Percentiles rank a stretch among this genome's conserved stretches.
phyloP scores from a whole-genome alignment of 192 early-diverging fungal genomes.

The Chytriomyces sp. region DNA sequence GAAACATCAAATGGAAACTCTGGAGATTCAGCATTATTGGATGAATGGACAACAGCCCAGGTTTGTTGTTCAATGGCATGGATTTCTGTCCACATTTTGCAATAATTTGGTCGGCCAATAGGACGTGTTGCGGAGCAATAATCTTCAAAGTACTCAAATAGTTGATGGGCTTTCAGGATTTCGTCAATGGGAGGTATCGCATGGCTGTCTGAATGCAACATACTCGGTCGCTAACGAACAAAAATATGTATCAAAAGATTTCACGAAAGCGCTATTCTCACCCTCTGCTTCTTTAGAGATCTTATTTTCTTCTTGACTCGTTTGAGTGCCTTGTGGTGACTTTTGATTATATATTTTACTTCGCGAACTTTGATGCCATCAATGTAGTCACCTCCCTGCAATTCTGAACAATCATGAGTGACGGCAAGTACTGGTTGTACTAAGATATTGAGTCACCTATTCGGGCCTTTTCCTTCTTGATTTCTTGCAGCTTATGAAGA shows the following conservation, averaged over 20 bases:
- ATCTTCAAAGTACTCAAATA: too few relatives aligned
- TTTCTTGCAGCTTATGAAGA: conserved; percentile 6
- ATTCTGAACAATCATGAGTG: not conserved
- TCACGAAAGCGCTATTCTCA: too few relatives aligned
- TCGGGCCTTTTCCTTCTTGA: conserved; percentile 13
- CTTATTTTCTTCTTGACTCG: conserved; percentile 7
- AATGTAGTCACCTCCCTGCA: not conserved
- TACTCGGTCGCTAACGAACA: too few relatives aligned
- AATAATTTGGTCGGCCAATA: not conserved
- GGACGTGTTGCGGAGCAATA: too few relatives aligned
- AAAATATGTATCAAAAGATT: too few relatives aligned
- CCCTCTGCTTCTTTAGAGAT: conserved; percentile 3
- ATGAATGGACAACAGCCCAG: not conserved
- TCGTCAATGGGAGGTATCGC: too few relatives aligned
- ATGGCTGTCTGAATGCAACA: too few relatives aligned
- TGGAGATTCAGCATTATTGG: not conserved
- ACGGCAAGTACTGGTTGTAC: not conserved
- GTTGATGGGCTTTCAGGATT: too few relatives aligned
- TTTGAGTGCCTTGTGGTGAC: conserved; percentile 4
- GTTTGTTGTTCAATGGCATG: not conserved
- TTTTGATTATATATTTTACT: conserved; percentile 3
- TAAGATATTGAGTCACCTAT: not conserved
- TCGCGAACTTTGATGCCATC: conserved; percentile 8
- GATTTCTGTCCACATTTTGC: not conserved
- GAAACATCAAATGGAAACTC: not conserved